Evolutionary conservation across 495 filamentous ascomycete genomes (phyloP).

Genomic region (Chaetomium fimeti): DNA sequence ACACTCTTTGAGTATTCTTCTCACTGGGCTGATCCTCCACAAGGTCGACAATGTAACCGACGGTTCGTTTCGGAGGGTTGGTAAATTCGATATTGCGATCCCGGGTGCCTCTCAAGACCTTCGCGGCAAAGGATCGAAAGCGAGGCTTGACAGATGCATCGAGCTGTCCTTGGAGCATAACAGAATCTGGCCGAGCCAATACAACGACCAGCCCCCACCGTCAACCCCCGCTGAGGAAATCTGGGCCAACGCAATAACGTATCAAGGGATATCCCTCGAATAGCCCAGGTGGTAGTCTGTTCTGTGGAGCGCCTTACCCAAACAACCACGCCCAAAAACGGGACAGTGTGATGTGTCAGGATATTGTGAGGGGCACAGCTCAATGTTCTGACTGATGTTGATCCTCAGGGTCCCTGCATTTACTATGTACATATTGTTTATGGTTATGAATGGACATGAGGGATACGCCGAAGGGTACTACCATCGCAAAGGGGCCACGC

Average conservation of each 20-base stretch:
- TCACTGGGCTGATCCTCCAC: not conserved
- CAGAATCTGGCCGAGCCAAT: not conserved
- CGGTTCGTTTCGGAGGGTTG: not conserved
- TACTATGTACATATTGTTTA: not conserved
- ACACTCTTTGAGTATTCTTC: not conserved
- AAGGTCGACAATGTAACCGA: not conserved
- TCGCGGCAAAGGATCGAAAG: not conserved
- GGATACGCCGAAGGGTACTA: not conserved
- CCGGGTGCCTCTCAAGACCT: not conserved
- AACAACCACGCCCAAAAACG: too few species aligned
- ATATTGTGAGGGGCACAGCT: too few species aligned
- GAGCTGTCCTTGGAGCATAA: not conserved
- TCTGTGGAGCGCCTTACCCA: too few species aligned
- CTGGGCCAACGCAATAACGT: not conserved
- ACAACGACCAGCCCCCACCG: not conserved
- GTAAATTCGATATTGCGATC: not conserved
- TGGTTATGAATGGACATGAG: not conserved
- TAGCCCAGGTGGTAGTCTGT: not conserved
- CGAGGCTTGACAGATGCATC: not conserved
- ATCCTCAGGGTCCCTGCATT: not conserved
- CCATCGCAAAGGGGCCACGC: too few species aligned
- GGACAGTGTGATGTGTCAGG: too few species aligned
- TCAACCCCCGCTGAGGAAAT: not conserved
- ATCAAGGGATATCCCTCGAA: not conserved
- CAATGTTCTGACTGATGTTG: not conserved